A percentile compares a stretch with the other conserved stretches of the same genome.
phyloP scores from a whole-genome alignment of 2,329 filamentous ascomycete genomes.

The Elsinoe batatas region DNA sequence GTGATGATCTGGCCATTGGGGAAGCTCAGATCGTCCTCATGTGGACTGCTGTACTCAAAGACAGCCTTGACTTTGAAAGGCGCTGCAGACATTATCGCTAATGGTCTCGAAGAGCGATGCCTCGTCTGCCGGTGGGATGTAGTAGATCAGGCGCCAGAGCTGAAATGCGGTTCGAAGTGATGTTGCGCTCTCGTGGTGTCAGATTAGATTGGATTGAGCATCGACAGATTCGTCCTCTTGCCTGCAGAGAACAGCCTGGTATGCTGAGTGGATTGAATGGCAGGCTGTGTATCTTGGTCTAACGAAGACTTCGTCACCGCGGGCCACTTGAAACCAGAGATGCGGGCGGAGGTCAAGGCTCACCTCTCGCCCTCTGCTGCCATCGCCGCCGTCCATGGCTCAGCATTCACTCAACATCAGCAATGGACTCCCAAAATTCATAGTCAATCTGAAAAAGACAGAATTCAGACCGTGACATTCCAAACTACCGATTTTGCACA shows the following conservation, averaged over 20 bases:
- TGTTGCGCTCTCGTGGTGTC: not conserved
- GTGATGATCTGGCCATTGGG: conserved; percentile 78
- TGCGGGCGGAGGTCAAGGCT: conserved; percentile 8
- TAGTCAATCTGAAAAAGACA: not conserved
- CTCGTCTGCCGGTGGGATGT: not conserved
- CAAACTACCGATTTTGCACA: conserved; percentile 2
- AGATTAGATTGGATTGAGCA: not conserved
- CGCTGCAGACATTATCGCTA: conserved; percentile 49
- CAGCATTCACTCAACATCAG: not conserved
- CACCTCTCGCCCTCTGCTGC: not conserved
- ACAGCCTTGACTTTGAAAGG: conserved; percentile 92
- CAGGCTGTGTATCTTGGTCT: not conserved
- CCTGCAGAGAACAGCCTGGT: not conserved
- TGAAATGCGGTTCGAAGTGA: not conserved
- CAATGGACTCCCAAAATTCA: not conserved
- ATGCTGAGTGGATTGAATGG: not conserved
- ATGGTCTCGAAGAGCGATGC: not conserved
- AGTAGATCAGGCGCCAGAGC: not conserved
- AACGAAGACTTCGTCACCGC: conserved; percentile 9
- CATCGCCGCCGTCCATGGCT: not conserved
- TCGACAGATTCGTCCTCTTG: not conserved
- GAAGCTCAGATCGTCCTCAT: conserved; percentile 93
- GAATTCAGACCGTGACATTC: not conserved
- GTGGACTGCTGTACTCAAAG: conserved; percentile 85
- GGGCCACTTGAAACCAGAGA: conserved; percentile 2